A percentile compares a stretch with the other conserved stretches of the same genome.
Conservation (phyloP, 2,329 filamentous ascomycete species). For the Scedosporium apiospermum region DNA sequence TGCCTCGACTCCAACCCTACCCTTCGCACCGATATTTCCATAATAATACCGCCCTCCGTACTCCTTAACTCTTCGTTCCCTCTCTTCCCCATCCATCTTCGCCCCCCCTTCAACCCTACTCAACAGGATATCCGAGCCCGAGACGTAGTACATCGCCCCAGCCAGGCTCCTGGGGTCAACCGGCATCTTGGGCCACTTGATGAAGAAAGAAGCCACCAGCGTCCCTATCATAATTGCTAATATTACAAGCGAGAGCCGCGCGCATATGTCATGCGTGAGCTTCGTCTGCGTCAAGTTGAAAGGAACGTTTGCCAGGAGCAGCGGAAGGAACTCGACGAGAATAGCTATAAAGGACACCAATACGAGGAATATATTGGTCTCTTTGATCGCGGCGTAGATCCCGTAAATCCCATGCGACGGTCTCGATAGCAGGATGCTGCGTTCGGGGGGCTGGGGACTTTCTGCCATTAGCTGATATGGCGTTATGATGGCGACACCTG, state of each 20-base stretch:
- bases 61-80: slow-evolving; percentile 9
- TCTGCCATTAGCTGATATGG: slow-evolving; percentile 31
- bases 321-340: slow-evolving; percentile 39
- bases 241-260: slow-evolving; percentile 26
- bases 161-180: slow-evolving; percentile 37
- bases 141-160: slow-evolving; percentile 33
- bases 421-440: slow-evolving; percentile 29
- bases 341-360: slow-evolving; percentile 31
- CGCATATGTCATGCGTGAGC: slow-evolving; percentile 28
- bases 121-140: slow-evolving; percentile 9
- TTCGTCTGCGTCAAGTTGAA: slow-evolving; percentile 32
- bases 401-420: slow-evolving; percentile 36
- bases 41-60: slow-evolving; percentile 12
- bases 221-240: slow-evolving; percentile 32
- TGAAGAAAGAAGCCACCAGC: slow-evolving; percentile 28
- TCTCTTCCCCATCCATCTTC: slow-evolving; percentile 6
- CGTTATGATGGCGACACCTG: slow-evolving; percentile 34
- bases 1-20: neutral
- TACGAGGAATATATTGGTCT: slow-evolving; percentile 28
- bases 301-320: slow-evolving; percentile 38
- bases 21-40: slow-evolving; percentile 1
- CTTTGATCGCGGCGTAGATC: slow-evolving; percentile 24
- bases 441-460: slow-evolving; percentile 22
- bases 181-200: slow-evolving; percentile 33
- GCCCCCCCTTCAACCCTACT: slow-evolving; percentile 11